These are phyloP conservation scores for Venturia aucupariae DNA, from an alignment of 2,329 filamentous ascomycete species.

Conservation along the genomic window DNA sequence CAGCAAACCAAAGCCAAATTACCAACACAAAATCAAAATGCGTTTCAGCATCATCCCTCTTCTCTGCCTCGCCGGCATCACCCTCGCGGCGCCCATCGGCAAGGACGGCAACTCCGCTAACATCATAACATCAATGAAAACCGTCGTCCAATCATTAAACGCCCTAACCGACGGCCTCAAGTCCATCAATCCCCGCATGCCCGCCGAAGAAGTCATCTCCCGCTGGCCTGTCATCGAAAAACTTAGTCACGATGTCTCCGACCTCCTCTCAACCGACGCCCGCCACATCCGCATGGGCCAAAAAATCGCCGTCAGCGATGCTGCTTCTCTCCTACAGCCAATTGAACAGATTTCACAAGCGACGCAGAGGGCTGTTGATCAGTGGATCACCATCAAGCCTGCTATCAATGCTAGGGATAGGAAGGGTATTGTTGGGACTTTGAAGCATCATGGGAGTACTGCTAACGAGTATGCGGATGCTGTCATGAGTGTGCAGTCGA, in stretches of 20 bases:
- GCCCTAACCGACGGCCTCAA: background rate
- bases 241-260: background rate
- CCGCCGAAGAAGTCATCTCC: background rate
- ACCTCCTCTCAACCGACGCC: constrained; percentile 1
- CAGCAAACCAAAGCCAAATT: background rate
- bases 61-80: background rate
- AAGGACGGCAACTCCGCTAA: background rate
- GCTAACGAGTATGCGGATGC: constrained; percentile 4
- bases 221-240: constrained; percentile 3
- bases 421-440: background rate
- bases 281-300: background rate
- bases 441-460: constrained; percentile 1
- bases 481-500: background rate
- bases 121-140: constrained; percentile 1
- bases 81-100: background rate
- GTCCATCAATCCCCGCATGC: background rate
- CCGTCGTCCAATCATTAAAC: background rate
- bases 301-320: background rate
- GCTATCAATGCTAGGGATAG: constrained; percentile 1
- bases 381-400: constrained; percentile 2
- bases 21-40: background rate
- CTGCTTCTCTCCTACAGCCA: background rate
- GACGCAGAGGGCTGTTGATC: background rate
- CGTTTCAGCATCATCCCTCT: background rate
- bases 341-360: background rate